phyloP scores from a whole-genome alignment of 1,139 yeast genomes.

The Diutina mesorugosa region DNA sequence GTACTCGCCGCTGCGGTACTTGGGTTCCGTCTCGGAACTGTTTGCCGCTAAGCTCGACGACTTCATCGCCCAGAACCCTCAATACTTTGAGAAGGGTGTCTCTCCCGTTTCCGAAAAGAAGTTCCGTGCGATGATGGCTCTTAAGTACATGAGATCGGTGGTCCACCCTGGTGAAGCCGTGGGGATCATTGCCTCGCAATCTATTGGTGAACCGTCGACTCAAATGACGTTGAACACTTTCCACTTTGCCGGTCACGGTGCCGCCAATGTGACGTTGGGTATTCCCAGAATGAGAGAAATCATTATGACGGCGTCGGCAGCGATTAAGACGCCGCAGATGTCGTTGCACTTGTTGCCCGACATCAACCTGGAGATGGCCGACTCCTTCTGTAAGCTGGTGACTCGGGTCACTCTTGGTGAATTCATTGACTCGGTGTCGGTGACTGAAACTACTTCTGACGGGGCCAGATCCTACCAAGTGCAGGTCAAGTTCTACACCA shows the following conservation, averaged over 20 bases:
- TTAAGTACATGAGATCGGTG: slow-evolving; percentile 93
- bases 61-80: slow-evolving; percentile 44
- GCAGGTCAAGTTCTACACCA: slow-evolving; percentile 62
- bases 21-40: slow-evolving; percentile 88
- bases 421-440: slow-evolving; percentile 73
- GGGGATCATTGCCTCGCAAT: slow-evolving; percentile 96
- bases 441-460: slow-evolving; percentile 78
- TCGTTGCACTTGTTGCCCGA: slow-evolving; percentile 71
- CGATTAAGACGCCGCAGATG: slow-evolving; percentile 98
- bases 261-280: slow-evolving; percentile 98
- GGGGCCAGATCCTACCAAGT: slow-evolving; percentile 55
- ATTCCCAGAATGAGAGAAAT: slow-evolving; percentile 99
- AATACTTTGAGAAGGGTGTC: slow-evolving; percentile 37
- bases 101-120: slow-evolving; percentile 66
- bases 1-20: slow-evolving; percentile 75
- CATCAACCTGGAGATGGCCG: slow-evolving; percentile 79
- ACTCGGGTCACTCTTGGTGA: slow-evolving; percentile 81
- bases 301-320: slow-evolving; percentile 95
- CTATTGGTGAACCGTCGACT: slow-evolving; percentile 98
- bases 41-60: slow-evolving; percentile 72
- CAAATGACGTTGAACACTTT: slow-evolving; percentile 99
- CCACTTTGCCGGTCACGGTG: slow-evolving; percentile 99
- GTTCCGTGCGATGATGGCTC: slow-evolving; percentile 93
- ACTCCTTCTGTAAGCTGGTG: slow-evolving; percentile 83
- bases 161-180: slow-evolving; percentile 97